Evolutionary conservation across 2,329 filamentous ascomycete genomes (phyloP), one percentile per base, ranked within the genome.

Genomic region (Byssochlamys sp.): DNA sequence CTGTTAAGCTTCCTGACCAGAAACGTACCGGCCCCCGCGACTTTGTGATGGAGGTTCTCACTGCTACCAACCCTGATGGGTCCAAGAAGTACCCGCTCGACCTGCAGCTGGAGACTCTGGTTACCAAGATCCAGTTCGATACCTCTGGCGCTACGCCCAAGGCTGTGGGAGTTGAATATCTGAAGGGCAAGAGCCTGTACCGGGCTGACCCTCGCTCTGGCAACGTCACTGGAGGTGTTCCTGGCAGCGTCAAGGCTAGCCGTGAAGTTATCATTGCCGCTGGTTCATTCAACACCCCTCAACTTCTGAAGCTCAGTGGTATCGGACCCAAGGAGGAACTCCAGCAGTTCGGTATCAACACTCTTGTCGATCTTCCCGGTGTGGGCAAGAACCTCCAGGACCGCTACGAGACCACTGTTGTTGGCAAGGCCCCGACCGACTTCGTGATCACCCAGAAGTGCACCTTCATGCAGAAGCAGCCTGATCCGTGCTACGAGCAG

Each of bases 311-410:
- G 73, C 77, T 86, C 2, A 81, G 76, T 54, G 84, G 84, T 9
- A 79, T 87, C 50, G 84, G 84, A 0, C 82, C 83, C 0, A 65
- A 71, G 26, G 67, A 71, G 0, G 79, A 84, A 60, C 75, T 87
- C 7, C 61, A 75, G 19, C 73, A 74, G 54, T 77, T 80, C 62
- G 71, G 73, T 14, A 85, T 86, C 58, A 60, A 73, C 1, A 70
- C 80, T 0, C 61, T 84, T 9, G 75, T 80, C 2, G 75, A 85
- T 57, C 80, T 81, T 0, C 78, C 81, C 1, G 81, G 84, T 45
- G 83, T 87, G 2, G 84, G 84, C 6, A 78, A 78, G 58, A 84
- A 87, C 69, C 75, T 87, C 14, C 75, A 84, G 58, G 84, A 87
- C 64, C 81, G 83, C 52, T 84, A 84, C 26, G 82, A 83, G 59